Evolutionary conservation across 2,329 filamentous ascomycete genomes (phyloP), one percentile per base, ranked within the genome.

Genomic region (Pseudocercospora eumusae): DNA sequence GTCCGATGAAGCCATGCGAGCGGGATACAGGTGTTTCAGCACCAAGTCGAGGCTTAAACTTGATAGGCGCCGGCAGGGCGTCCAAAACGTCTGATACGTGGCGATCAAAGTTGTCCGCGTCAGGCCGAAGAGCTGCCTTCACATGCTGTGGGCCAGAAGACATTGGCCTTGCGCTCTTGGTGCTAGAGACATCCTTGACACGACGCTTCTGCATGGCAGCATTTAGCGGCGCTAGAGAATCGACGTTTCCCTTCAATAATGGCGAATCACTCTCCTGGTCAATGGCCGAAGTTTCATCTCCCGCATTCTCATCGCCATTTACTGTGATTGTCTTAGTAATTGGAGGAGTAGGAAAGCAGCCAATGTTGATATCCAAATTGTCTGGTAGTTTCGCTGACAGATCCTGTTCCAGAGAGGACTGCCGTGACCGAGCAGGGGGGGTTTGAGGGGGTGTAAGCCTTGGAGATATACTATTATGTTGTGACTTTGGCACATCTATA

Each of bases 41-140:
- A 1, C 78, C 76, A 21, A 82, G 78, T 55, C 84, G 83, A 1
- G 83, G 81, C 1, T 86, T 86, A 45, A 97, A 82, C 56, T 87
- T 88, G 69, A 98, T 96, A 64, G 88, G 87, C 31, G 88, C 88
- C 11, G 74, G 72, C 13, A 76, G 64, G 10, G 61, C 67, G 11
- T 73, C 66, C n/a, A 76, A 61, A 8, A 76, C 74, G 25, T 73
- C 70, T 27, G 72, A 75, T 18, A 76, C 75, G 27, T 76, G 75
- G 13, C 74, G 64, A 96, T 90, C 20, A 84, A 88, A 61, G 86
- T 86, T 42, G 59, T 72, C 70, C 53, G 69, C 67, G 18, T 60
- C 60, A 31, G 49, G 40, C 25, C 44, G 36, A 20, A 53, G 21
- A 20, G 42, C 52, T 52, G 49, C n/a, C 25, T n/a, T 42, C 47